A percentile compares a stretch with the other conserved stretches of the same genome.
These are phyloP conservation scores for Cryptococcus floricola DNA, from an alignment of 1,284 basidiomycete genomes.

Conservation along the genomic window DNA sequence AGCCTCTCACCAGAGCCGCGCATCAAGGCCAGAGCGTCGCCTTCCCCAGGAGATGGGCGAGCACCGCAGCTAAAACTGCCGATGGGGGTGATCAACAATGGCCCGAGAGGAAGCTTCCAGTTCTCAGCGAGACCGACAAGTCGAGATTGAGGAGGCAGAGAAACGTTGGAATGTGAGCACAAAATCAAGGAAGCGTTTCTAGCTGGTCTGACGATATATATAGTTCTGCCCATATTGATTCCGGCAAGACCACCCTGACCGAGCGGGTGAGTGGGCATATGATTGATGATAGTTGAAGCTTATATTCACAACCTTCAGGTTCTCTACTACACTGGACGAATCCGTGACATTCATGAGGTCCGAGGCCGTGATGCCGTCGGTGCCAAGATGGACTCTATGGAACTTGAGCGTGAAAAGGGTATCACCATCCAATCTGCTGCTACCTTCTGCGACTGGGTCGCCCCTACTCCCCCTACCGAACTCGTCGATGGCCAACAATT, in stretches of 20 bases:
- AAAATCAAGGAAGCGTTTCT: background rate
- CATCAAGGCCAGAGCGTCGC: background rate
- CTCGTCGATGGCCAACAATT: constrained; percentile 45
- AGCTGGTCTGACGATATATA: background rate
- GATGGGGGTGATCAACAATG: constrained; percentile 29
- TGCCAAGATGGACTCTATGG: constrained; percentile 99
- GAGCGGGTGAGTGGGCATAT: constrained; percentile 70
- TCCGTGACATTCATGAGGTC: constrained; percentile 96
- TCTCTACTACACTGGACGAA: constrained; percentile 93
- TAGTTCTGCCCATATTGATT: constrained; percentile 86
- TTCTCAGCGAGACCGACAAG: constrained; percentile 35
- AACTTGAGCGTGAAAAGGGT: constrained; percentile 96
- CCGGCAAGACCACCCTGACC: constrained; percentile 98
- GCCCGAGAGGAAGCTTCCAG: constrained; percentile 43
- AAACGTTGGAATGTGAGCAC: constrained; percentile 40
- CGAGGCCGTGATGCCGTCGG: constrained; percentile 92
- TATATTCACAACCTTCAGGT: constrained; percentile 14
- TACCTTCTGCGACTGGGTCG: constrained; percentile 95
- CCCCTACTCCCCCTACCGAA: constrained; percentile 53
- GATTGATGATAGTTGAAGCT: background rate
- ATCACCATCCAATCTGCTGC: constrained; percentile 99
- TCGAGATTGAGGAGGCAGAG: constrained; percentile 43
- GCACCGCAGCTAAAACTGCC: constrained; percentile 20
- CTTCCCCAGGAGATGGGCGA: constrained; percentile 18
- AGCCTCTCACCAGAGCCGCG: background rate